A percentile compares a stretch with the other conserved stretches of the same genome.
Evolutionary conservation across 192 early-diverging fungal species (phyloP).

Genomic region (Podila minutissima): DNA sequence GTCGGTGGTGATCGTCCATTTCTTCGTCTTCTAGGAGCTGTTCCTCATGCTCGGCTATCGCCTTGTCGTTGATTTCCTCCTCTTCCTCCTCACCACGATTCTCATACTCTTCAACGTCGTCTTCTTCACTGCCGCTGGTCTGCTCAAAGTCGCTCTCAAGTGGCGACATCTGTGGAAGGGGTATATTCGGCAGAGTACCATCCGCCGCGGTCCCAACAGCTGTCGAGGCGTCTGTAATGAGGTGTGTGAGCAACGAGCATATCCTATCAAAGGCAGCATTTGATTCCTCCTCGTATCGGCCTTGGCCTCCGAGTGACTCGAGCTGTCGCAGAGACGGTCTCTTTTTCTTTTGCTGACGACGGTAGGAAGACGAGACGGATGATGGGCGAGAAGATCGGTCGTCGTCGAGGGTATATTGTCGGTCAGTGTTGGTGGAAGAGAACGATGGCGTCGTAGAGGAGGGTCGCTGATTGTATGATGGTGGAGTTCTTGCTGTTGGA

Average conservation of each 20-base stretch:
- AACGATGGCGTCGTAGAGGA: conserved; percentile 20
- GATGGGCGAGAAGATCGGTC: conserved; percentile 25
- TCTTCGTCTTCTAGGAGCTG: background rate
- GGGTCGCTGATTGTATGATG: conserved; percentile 16
- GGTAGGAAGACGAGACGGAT: conserved; percentile 26
- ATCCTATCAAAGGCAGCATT: conserved; percentile 45
- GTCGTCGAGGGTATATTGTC: conserved; percentile 45
- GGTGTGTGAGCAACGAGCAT: conserved; percentile 23
- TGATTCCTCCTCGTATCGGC: conserved; percentile 20
- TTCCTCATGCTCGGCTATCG: too few species aligned
- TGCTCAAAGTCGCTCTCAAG: conserved; percentile 31
- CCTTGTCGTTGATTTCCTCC: background rate
- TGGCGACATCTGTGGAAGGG: conserved; percentile 26
- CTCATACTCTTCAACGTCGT: background rate
- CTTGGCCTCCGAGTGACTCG: conserved; percentile 6
- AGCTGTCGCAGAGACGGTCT: conserved; percentile 35
- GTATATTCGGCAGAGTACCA: conserved; percentile 32
- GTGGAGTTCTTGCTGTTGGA: conserved; percentile 28
- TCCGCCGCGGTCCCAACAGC: conserved; percentile 47
- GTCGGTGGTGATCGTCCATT: background rate
- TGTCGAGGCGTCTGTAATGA: conserved; percentile 52
- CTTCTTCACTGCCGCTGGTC: conserved; percentile 15
- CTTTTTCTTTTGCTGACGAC: conserved; percentile 17
- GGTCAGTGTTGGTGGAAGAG: conserved; percentile 15
- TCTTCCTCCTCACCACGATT: background rate